These are phyloP conservation scores for Cicer yamashitae DNA, from an alignment of 306 rosid genomes.

Conservation along the genomic window DNA sequence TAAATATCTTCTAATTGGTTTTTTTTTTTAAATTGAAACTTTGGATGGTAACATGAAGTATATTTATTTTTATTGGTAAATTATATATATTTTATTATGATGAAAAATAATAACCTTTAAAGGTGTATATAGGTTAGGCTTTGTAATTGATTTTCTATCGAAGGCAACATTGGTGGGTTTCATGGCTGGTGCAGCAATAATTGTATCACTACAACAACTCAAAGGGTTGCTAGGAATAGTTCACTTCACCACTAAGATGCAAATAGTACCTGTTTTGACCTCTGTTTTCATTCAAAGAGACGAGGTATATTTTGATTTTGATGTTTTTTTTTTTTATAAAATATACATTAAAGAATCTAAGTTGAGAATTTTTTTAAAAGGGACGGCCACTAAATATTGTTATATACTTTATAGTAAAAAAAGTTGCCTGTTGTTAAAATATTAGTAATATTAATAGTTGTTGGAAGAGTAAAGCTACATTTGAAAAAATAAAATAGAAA, in stretches of 20 bases:
- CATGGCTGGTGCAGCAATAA: slow-evolving; percentile 98
- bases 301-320: slow-evolving; percentile 61
- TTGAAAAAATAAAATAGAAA: neutral
- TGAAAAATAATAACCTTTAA: slow-evolving; percentile 2
- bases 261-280: slow-evolving; percentile 70
- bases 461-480: slow-evolving; percentile 14
- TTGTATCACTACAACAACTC: slow-evolving; percentile 88
- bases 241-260: slow-evolving; percentile 89
- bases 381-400: slow-evolving; percentile 14
- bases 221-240: slow-evolving; percentile 90
- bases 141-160: slow-evolving; percentile 92
- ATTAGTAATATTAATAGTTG: neutral
- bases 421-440: slow-evolving; percentile 1
- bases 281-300: slow-evolving; percentile 67
- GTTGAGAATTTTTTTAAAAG: neutral
- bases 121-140: slow-evolving; percentile 70
- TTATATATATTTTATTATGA: neutral
- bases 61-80: neutral
- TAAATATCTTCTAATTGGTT: neutral
- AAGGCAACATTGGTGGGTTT: slow-evolving; percentile 94
- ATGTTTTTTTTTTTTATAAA: neutral
- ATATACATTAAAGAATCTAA: neutral
- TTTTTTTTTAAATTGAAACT: neutral
- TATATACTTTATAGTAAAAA: neutral
- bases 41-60: neutral